Evolutionary conservation across 768 basidiomycete genomes (phyloP).

Genomic region (Cystofilobasidium capitatum): DNA sequence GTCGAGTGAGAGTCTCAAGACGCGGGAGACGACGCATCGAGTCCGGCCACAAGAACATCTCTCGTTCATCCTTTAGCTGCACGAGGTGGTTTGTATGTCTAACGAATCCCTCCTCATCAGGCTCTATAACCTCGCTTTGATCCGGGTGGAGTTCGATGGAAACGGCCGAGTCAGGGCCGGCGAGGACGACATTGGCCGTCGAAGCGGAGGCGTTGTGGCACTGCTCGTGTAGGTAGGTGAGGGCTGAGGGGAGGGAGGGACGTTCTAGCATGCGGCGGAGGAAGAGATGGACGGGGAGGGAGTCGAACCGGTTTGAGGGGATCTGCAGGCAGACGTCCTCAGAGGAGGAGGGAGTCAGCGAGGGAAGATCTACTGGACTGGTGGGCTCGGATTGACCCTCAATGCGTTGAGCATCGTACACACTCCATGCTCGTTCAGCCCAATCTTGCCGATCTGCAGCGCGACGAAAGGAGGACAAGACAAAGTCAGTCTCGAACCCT

Average conservation of each 20-base stretch:
- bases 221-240: background rate
- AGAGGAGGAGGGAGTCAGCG: background rate
- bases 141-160: slow-evolving; percentile 2
- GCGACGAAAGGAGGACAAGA: background rate
- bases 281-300: slow-evolving; percentile 21
- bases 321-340: no score
- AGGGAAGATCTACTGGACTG: no score
- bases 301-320: background rate
- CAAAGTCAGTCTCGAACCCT: background rate
- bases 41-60: background rate
- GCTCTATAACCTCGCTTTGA: slow-evolving; percentile 3
- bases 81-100: slow-evolving; percentile 20
- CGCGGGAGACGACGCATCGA: background rate
- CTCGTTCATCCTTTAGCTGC: background rate
- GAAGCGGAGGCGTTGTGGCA: background rate
- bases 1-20: background rate
- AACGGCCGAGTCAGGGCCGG: background rate
- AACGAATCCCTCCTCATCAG: slow-evolving; percentile 1
- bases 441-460: background rate
- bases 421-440: slow-evolving; percentile 11
- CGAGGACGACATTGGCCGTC: slow-evolving; percentile 8
- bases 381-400: background rate
- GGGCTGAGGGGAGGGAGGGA: background rate
- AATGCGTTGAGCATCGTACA: slow-evolving; percentile 9
- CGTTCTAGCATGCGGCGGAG: slow-evolving; percentile 12